These are phyloP conservation scores for Actinomortierella ambigua DNA, from an alignment of 371 early-diverging fungal genomes.

Conservation along the genomic window DNA sequence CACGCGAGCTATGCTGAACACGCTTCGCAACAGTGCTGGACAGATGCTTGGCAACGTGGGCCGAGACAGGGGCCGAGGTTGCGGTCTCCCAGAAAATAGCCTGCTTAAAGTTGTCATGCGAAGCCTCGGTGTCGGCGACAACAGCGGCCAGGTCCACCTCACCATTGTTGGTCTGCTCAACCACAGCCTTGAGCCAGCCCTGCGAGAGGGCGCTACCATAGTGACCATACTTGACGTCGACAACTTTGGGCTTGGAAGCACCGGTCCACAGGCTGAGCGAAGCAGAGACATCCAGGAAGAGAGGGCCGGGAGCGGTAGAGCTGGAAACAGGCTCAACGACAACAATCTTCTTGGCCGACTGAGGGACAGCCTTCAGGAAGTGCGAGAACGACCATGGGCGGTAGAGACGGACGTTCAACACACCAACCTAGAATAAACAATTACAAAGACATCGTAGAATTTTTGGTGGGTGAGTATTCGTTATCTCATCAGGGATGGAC, in stretches of 20 bases:
- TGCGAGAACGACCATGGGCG: constrained; percentile 83
- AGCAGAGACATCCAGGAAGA: constrained; percentile 74
- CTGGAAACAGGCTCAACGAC: constrained; percentile 61
- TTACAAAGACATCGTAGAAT: constrained; percentile 11
- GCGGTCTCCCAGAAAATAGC: constrained; percentile 76
- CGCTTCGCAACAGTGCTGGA: constrained; percentile 51
- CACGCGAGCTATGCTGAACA: constrained; percentile 47
- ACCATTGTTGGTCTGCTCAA: constrained; percentile 21
- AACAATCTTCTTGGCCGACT: constrained; percentile 57
- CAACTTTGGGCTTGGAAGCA: constrained; percentile 27
- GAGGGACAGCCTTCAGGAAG: constrained; percentile 70
- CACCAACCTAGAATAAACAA: constrained; percentile 56
- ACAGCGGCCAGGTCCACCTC: constrained; percentile 22
- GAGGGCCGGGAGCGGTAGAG: constrained; percentile 51
- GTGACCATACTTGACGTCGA: constrained; percentile 43
- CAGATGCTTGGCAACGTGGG: constrained; percentile 55
- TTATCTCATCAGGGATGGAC: too few species aligned
- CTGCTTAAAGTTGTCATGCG: constrained; percentile 43
- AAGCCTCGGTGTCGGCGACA: constrained; percentile 11
- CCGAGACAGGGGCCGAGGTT: constrained; percentile 54
- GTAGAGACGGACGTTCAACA: constrained; percentile 75
- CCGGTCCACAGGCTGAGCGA: constrained; percentile 65
- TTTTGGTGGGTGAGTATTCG: constrained; percentile 3
- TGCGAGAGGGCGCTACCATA: constrained; percentile 27
- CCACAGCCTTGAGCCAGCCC: constrained; percentile 31